Evolutionary conservation across 1,284 basidiomycete genomes (phyloP).

Genomic region (Fomitopsis palustris): DNA sequence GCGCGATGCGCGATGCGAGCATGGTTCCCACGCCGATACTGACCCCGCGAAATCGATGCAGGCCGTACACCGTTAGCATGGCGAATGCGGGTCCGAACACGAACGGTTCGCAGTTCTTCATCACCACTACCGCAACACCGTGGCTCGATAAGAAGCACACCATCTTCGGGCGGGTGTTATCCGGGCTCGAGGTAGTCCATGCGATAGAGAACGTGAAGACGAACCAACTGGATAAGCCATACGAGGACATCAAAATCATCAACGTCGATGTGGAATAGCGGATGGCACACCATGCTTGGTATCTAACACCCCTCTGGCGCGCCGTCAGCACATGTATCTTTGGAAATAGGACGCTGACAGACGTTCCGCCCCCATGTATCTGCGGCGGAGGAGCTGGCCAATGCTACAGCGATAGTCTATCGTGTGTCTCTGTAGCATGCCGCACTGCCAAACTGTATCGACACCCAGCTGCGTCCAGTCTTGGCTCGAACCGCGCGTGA

Average conservation of each 20-base stretch:
- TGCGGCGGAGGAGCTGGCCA: background rate
- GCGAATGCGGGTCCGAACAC: constrained; percentile 96
- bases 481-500: constrained; percentile 7
- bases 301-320: background rate
- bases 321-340: background rate
- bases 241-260: constrained; percentile 87
- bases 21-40: background rate
- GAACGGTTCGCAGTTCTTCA: constrained; percentile 98
- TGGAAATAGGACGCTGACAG: background rate
- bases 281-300: background rate
- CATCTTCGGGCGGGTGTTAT: constrained; percentile 80
- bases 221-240: constrained; percentile 84
- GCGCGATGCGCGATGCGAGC: background rate
- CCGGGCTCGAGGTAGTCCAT: constrained; percentile 58
- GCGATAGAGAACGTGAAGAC: constrained; percentile 63
- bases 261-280: constrained; percentile 67
- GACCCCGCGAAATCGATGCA: constrained; percentile 25
- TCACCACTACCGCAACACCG: constrained; percentile 93
- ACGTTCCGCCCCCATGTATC: background rate
- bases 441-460: constrained; percentile 11
- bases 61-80: constrained; percentile 97
- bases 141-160: constrained; percentile 98
- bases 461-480: constrained; percentile 7
- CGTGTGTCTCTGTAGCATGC: constrained; percentile 18
- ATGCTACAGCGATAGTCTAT: constrained; percentile 25